Evolutionary conservation across 148 eudicot species (phyloP), one percentile per base, ranked within the genome.

Genomic region (Silene uniflora): DNA sequence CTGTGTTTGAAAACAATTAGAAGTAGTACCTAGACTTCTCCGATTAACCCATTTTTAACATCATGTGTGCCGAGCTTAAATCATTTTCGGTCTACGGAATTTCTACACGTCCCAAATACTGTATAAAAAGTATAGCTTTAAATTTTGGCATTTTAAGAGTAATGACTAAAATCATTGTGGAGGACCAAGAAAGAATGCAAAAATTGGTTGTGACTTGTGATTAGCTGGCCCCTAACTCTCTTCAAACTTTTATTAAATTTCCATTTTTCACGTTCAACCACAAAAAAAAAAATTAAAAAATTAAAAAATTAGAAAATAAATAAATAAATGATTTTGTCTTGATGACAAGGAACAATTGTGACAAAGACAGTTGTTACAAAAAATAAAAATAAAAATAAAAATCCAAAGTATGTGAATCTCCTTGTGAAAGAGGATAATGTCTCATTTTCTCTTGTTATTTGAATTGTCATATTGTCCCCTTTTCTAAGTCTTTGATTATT

Each of bases 321-420:
- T 27, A 35, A 35, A 35, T 35, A 35, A 35, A 35, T 27, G 1
- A 27, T 35, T 39, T 39, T 42, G 49, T 64, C 49, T 22, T 39
- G 56, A 14, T 80, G 49, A 71, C 60, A 75, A 42, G 63, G 62
- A 23, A 69, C 21, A 59, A 39, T 39, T 39, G 44, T 39, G 44
- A 39, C 44, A 39, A 39, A 39, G 44, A 39, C 44, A 39, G 44
- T 39, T 39, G 44, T 39, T 39, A 39, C 44, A 39, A 6, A 39
- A 39, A 39, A 39, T 6, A 35, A 35, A 3, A 35, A 35, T 35
- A 39, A 39, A 39, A 39, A 39, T 39, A 39, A 39, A 61, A 79
- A 74, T 67, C 62, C 49, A 32, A 39, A 64, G 72, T 75, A 70
- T 42, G 76, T 55, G 59, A 76, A 72, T 67, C 79, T 76, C 76